These are phyloP conservation scores for Adenanthera pavonina DNA, from an alignment of 306 rosid species.

Conservation along the genomic window DNA sequence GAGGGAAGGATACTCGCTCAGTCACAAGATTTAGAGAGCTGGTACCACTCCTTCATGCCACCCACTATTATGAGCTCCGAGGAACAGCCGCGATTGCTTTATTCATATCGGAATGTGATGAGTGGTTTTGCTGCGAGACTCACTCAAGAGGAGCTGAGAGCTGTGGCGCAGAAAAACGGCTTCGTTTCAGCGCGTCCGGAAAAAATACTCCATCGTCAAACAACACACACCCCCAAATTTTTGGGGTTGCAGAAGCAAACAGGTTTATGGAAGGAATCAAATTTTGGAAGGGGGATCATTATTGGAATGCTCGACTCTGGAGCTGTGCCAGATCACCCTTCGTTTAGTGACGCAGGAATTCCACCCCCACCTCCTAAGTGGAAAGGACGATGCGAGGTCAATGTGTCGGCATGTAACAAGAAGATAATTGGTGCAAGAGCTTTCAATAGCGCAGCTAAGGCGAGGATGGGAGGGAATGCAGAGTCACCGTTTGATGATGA, in stretches of 20 bases:
- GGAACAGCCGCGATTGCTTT: slow-evolving; percentile 41
- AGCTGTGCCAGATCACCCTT: slow-evolving; percentile 61
- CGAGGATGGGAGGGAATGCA: slow-evolving; percentile 21
- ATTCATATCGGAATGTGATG: slow-evolving; percentile 55
- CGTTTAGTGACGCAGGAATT: slow-evolving; percentile 65
- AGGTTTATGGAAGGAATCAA: slow-evolving; percentile 70
- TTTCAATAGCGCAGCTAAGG: slow-evolving; percentile 42
- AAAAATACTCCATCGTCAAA: slow-evolving; percentile 50
- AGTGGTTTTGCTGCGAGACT: slow-evolving; percentile 76
- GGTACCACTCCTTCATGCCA: slow-evolving; percentile 71
- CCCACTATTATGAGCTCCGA: slow-evolving; percentile 33
- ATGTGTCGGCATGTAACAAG: slow-evolving; percentile 61
- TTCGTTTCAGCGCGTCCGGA: slow-evolving; percentile 56
- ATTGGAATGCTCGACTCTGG: slow-evolving; percentile 79
- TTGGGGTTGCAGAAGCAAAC: slow-evolving; percentile 57
- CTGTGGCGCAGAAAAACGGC: slow-evolving; percentile 53
- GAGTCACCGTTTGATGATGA: slow-evolving; percentile 47
- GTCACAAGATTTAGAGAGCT: slow-evolving; percentile 48
- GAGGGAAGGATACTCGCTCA: slow-evolving; percentile 35
- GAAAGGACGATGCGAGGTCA: slow-evolving; percentile 76
- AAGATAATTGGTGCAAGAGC: slow-evolving; percentile 76
- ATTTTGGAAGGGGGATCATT: slow-evolving; percentile 67
- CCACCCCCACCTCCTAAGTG: slow-evolving; percentile 75
- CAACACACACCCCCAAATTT: slow-evolving; percentile 64
- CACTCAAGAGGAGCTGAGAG: slow-evolving; percentile 55